Conservation (phyloP, 2,329 filamentous ascomycete genomes). For the Aspergillus neoniger region DNA sequence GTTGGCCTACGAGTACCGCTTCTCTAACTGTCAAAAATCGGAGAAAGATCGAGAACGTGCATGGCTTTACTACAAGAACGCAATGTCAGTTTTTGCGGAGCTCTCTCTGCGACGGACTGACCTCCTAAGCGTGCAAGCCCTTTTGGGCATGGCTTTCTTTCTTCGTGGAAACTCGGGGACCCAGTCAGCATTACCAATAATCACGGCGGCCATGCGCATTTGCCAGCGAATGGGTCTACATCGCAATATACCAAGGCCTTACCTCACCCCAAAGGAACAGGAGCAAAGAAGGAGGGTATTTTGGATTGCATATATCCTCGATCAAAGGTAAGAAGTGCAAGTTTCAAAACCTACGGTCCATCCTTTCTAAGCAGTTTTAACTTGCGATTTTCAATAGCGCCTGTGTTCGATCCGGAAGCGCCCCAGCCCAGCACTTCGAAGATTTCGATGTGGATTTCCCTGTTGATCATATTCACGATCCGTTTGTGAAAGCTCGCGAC, state of each 20-base stretch:
- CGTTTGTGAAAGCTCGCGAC: constrained; percentile 77
- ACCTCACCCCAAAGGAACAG: constrained; percentile 83
- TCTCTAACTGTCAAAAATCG: constrained; percentile 86
- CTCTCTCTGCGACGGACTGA: constrained; percentile 92
- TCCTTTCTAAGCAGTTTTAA: background rate
- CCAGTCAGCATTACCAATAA: constrained; percentile 82
- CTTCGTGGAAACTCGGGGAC: constrained; percentile 93
- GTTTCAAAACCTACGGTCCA: background rate
- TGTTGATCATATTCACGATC: constrained; percentile 82
- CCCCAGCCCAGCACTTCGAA: constrained; percentile 69
- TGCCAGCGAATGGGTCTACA: constrained; percentile 92
- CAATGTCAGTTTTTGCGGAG: constrained; percentile 86
- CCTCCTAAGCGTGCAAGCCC: constrained; percentile 84
- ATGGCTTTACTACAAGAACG: constrained; percentile 93
- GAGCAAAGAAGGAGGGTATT: constrained; percentile 80
- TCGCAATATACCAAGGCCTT: constrained; percentile 83
- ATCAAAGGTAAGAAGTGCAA: constrained; percentile 58
- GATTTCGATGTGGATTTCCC: constrained; percentile 93
- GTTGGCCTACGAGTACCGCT: constrained; percentile 82
- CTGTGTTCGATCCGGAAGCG: constrained; percentile 66
- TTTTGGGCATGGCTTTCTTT: constrained; percentile 89
- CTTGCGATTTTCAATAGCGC: background rate
- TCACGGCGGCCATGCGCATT: constrained; percentile 82
- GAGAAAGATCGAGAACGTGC: constrained; percentile 87
- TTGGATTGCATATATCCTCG: constrained; percentile 71